Conservation (phyloP, 768 basidiomycete species). For the Tulasnella sp. region DNA sequence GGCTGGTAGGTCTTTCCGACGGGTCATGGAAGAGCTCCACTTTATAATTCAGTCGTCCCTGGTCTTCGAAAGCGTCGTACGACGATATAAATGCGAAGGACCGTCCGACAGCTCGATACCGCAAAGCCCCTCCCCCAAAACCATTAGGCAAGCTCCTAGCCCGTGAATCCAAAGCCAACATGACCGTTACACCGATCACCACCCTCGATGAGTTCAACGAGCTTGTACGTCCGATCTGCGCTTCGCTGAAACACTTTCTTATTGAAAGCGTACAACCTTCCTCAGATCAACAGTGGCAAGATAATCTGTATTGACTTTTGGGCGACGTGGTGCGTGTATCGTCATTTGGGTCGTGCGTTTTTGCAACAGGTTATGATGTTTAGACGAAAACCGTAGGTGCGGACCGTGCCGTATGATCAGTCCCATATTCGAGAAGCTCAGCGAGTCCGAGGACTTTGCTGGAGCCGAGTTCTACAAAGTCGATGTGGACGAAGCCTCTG, state of each 20-base stretch:
- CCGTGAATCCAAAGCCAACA: too few species aligned
- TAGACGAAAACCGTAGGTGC: background rate
- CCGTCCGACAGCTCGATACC: too few species aligned
- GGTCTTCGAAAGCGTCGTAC: too few species aligned
- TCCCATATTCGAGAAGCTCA: constrained; percentile 7
- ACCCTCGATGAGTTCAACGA: background rate
- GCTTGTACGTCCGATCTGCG: background rate
- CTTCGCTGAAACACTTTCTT: background rate
- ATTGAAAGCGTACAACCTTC: background rate
- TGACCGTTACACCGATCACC: too few species aligned
- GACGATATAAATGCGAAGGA: too few species aligned
- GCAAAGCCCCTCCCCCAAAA: too few species aligned
- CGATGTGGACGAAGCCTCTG: background rate
- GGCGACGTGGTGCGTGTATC: background rate
- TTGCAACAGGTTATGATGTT: too few species aligned
- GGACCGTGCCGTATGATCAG: constrained; percentile 22
- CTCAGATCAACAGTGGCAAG: background rate
- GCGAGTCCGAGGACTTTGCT: background rate
- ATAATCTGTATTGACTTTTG: background rate
- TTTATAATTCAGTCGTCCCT: too few species aligned
- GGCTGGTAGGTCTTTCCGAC: too few species aligned
- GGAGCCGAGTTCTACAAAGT: background rate
- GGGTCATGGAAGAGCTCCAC: too few species aligned
- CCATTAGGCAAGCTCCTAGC: too few species aligned
- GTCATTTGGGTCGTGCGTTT: background rate